These are phyloP conservation scores for Phytopythium aichiense DNA, from an alignment of 352 stramenopile genomes.

Conservation along the genomic window DNA sequence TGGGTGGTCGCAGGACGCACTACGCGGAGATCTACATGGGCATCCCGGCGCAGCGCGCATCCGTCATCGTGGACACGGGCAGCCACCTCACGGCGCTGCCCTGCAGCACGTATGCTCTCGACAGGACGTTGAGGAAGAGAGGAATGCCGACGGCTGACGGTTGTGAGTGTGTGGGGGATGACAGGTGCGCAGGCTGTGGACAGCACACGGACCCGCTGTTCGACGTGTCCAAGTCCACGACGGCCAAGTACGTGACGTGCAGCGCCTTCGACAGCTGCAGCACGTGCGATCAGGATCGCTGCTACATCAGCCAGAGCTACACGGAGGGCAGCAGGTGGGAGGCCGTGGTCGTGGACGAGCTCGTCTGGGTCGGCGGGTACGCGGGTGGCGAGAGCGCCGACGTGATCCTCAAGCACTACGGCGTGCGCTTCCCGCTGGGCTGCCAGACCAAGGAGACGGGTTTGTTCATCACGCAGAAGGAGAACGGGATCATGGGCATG, in stretches of 20 bases:
- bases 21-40: constrained; percentile 83
- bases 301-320: constrained; percentile 80
- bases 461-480: constrained; percentile 82
- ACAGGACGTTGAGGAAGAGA: no score
- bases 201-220: constrained; percentile 72
- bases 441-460: constrained; percentile 83
- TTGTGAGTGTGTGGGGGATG: background rate
- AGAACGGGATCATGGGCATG: constrained; percentile 90
- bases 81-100: constrained; percentile 79
- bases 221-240: constrained; percentile 73
- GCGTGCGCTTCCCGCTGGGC: constrained; percentile 70
- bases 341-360: constrained; percentile 71
- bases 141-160: background rate
- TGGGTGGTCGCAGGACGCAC: constrained; percentile 44
- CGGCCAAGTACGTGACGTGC: constrained; percentile 63
- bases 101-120: constrained; percentile 37
- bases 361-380: constrained; percentile 78
- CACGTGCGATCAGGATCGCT: constrained; percentile 56
- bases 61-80: constrained; percentile 81
- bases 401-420: constrained; percentile 50
- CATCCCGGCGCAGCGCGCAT: constrained; percentile 74
- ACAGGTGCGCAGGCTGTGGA: constrained; percentile 59
- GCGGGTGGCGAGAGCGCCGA: constrained; percentile 35
- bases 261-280: constrained; percentile 44
- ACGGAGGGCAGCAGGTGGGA: constrained; percentile 88